These are phyloP conservation scores for Krasilnikovozyma curviuscula DNA, from an alignment of 768 basidiomycete species.

Conservation along the genomic window DNA sequence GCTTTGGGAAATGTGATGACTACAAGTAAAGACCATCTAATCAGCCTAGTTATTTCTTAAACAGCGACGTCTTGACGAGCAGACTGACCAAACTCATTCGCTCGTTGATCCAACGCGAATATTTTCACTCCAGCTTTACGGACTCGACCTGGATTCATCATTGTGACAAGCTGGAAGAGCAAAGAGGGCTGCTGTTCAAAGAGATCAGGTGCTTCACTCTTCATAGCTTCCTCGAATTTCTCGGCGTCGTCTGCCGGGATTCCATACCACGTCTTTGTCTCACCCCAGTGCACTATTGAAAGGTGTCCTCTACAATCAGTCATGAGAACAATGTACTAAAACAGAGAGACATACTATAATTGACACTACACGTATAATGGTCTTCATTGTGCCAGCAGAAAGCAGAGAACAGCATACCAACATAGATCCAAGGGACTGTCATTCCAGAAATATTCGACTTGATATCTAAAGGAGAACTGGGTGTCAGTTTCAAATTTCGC, in stretches of 20 bases:
- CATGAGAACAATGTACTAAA: not conserved
- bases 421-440: conserved; percentile 43
- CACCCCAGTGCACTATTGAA: conserved; percentile 86
- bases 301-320: no score
- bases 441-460: conserved; percentile 98
- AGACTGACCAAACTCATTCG: conserved; percentile 94
- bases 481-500: not conserved
- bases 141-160: conserved; percentile 84
- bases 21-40: no score
- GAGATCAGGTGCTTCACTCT: conserved; percentile 83
- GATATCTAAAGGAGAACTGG: conserved; percentile 34
- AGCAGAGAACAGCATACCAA: conserved; percentile 96
- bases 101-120: conserved; percentile 84
- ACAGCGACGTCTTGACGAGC: no score
- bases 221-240: conserved; percentile 90
- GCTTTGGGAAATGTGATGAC: conserved; percentile 95
- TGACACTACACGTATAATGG: conserved; percentile 92
- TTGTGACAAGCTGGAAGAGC: conserved; percentile 87
- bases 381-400: conserved; percentile 99
- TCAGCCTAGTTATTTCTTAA: no score
- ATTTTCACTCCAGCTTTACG: conserved; percentile 76
- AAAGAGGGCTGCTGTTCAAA: conserved; percentile 95
- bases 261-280: conserved; percentile 99
- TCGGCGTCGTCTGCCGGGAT: conserved; percentile 89
- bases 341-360: conserved; percentile 47